Evolutionary conservation across 768 basidiomycete genomes (phyloP).

Genomic region (Lactifluus pinguis): DNA sequence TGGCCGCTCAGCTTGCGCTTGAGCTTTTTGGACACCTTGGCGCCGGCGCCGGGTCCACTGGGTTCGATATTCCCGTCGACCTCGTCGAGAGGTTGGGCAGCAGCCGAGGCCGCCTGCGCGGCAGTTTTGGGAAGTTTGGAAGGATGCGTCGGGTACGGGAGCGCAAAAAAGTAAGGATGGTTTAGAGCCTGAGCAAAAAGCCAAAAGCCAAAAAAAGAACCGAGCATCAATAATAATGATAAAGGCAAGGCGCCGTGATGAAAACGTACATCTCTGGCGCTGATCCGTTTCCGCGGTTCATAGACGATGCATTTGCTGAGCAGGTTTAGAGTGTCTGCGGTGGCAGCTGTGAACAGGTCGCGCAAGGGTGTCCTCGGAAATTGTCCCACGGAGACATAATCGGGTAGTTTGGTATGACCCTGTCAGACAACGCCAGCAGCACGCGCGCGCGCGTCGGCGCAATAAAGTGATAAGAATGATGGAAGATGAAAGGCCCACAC

Average conservation of each 20-base stretch:
- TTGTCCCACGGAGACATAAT: conserved; percentile 80
- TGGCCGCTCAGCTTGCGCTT: conserved; percentile 66
- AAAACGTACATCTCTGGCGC: conserved; percentile 60
- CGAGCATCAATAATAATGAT: too few relatives aligned
- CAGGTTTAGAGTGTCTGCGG: conserved; percentile 74
- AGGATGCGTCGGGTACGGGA: conserved; percentile 83
- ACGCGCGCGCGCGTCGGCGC: neutral
- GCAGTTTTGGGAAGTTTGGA: conserved; percentile 76
- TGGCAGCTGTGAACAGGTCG: conserved; percentile 87
- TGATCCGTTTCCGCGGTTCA: conserved; percentile 77
- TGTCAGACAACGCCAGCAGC: conserved; percentile 23
- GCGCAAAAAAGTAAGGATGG: conserved; percentile 81
- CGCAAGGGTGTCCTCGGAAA: conserved; percentile 78
- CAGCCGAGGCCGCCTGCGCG: conserved; percentile 29
- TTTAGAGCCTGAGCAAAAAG: conserved; percentile 54
- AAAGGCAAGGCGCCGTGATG: neutral
- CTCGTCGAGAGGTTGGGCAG: conserved; percentile 59
- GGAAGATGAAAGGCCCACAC: neutral
- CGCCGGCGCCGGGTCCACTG: conserved; percentile 39
- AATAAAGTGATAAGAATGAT: too few relatives aligned
- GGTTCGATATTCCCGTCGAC: conserved; percentile 65
- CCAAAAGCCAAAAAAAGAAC: neutral
- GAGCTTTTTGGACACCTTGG: conserved; percentile 47
- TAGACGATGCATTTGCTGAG: conserved; percentile 72
- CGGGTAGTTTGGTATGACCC: conserved; percentile 87